These are phyloP conservation scores for Amanita fuliginea DNA, from an alignment of 768 basidiomycete genomes.

Conservation along the genomic window DNA sequence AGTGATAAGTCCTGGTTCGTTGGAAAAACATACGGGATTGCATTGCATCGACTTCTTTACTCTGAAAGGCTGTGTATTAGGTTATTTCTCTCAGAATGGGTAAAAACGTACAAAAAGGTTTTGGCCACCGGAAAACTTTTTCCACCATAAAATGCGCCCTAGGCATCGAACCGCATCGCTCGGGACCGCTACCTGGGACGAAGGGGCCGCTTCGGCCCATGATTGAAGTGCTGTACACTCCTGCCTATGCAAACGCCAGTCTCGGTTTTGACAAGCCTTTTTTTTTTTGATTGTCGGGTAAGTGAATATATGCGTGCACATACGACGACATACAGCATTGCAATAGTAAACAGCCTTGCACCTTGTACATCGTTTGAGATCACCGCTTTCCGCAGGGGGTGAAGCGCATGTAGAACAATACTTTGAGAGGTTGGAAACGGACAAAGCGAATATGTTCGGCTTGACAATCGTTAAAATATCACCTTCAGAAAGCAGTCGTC, in stretches of 20 bases:
- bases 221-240: conserved; percentile 66
- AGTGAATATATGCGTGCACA: conserved; percentile 1
- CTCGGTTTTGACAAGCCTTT: conserved; percentile 59
- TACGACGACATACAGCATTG: conserved; percentile 38
- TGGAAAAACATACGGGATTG: conserved; percentile 55
- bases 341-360: conserved; percentile 75
- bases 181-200: conserved; percentile 39
- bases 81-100: not conserved
- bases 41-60: conserved; percentile 53
- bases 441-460: conserved; percentile 57
- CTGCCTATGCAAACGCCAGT: conserved; percentile 65
- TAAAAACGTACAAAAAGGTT: conserved; percentile 44
- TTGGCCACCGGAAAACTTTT: conserved; percentile 39
- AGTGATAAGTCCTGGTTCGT: not conserved
- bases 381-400: conserved; percentile 15
- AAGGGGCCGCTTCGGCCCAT: conserved; percentile 43
- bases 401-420: conserved; percentile 65
- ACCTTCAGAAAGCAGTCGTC: conserved; percentile 30
- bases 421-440: conserved; percentile 43
- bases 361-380: conserved; percentile 58
- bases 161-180: conserved; percentile 74
- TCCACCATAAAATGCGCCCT: conserved; percentile 62
- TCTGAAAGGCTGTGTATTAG: conserved; percentile 22
- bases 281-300: not conserved
- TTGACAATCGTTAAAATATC: conserved; percentile 40